Evolutionary conservation across 1,284 basidiomycete genomes (phyloP), one percentile per base, ranked within the genome.

Genomic region (Irpex sp.): DNA sequence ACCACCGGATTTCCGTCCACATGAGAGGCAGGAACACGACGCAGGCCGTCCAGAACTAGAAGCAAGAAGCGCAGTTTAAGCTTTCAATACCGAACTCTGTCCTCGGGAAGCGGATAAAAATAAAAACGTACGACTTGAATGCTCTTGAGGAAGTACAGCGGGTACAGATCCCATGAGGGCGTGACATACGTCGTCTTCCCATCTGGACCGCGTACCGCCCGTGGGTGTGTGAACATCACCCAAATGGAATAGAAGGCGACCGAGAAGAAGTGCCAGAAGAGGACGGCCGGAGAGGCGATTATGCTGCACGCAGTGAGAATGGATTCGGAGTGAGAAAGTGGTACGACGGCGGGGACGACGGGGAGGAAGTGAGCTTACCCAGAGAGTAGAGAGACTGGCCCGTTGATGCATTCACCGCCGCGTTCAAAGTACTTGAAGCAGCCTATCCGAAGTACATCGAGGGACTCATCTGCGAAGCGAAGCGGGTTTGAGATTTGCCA

Each of bases 351-450:
- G 28, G 28, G 6, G 28, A 33, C 28, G 28, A 33, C 28, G 28
- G 28, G 5, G 28, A 33, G 28, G 28, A 33, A 33, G 28, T 33
- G 28, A 7, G 28, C 85, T 64, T 71, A 93, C 91, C 85, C 93
- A 19, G 92, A 88, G 18, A 95, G 84, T 16, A 96, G 81, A 4
- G 87, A 89, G 12, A 98, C 94, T 1, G 97, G 97, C 1, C 91
- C 96, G 36, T 85, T 82, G 58, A 98, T 75, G 69, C 94, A 94
- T 68, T 94, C 87, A 0, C 96, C 97, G 21, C 96, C 96, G 6
- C 85, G 82, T 73, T 98, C 93, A 71, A 99, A 98, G 77, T 99
- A 99, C 72, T 93, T 93, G 84, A 99, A 98, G 76, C 97, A 99
- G 0, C 96, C 96, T 42, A 86, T 88, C 63, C 93, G 83, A 12